Evolutionary conservation across 257 asterid species (phyloP).

Genomic region (Ophiorrhiza pumila): DNA sequence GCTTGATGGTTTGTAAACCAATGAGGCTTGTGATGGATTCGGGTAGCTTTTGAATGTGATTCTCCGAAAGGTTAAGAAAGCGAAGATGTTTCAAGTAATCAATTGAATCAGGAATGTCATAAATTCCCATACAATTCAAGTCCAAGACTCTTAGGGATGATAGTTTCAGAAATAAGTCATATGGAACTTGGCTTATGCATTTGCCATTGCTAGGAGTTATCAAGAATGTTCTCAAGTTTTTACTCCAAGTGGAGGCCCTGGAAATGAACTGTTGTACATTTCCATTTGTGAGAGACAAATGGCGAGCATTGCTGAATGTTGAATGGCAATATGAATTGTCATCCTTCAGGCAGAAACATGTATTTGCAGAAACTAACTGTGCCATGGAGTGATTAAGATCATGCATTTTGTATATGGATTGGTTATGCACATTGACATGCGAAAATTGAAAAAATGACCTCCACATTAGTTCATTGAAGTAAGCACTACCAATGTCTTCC

Average conservation of each 20-base stretch:
- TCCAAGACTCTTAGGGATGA: conserved; percentile 35
- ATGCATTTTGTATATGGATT: conserved; percentile 33
- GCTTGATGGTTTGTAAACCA: conserved; percentile 25
- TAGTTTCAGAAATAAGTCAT: conserved; percentile 28
- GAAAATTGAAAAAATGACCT: conserved; percentile 36
- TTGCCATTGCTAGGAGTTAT: conserved; percentile 5
- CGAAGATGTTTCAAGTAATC: conserved; percentile 40
- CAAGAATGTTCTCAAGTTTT: conserved; percentile 34
- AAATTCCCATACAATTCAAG: conserved; percentile 33
- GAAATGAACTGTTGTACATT: conserved; percentile 2
- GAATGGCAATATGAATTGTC: neutral
- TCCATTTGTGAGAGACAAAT: conserved; percentile 19
- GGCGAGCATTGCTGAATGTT: conserved; percentile 22
- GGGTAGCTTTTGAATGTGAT: conserved; percentile 27
- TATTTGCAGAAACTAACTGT: conserved; percentile 23
- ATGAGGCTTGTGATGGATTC: conserved; percentile 19
- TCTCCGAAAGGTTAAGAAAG: conserved; percentile 40
- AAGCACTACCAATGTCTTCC: conserved; percentile 35
- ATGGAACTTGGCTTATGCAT: conserved; percentile 16
- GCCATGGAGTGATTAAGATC: conserved; percentile 36
- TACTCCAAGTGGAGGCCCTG: conserved; percentile 17
- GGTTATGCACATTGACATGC: neutral
- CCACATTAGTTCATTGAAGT: conserved; percentile 28
- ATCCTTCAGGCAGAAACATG: conserved; percentile 17
- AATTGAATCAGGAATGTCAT: conserved; percentile 28